phyloP scores from a whole-genome alignment of 1,139 yeast genomes.

The Blastobotrys elegans region DNA sequence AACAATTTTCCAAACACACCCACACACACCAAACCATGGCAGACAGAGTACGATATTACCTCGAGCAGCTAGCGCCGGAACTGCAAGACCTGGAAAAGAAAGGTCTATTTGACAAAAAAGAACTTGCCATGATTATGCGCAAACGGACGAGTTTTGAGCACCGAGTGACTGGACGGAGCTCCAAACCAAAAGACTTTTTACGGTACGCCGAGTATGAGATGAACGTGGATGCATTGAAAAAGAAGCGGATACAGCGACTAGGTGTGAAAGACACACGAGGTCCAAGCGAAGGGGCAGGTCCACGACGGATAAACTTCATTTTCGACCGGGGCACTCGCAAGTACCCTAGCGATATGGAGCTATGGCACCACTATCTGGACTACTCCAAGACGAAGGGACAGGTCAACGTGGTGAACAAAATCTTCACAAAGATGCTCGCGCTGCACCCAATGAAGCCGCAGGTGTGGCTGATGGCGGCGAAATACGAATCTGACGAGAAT shows the following conservation, averaged over 20 bases:
- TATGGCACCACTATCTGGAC: conserved; percentile 76
- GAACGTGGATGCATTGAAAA: conserved; percentile 72
- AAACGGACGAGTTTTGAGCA: conserved; percentile 95
- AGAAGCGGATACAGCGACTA: conserved; percentile 63
- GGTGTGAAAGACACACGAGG: conserved; percentile 29
- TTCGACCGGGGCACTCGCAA: conserved; percentile 78
- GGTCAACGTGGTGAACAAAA: conserved; percentile 71
- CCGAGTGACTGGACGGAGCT: conserved; percentile 77
- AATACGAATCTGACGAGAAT: conserved; percentile 84
- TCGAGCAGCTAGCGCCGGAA: conserved; percentile 89
- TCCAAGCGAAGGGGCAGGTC: conserved; percentile 79
- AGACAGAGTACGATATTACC: conserved; percentile 68
- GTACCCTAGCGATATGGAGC: conserved; percentile 68
- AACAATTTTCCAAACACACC: not conserved
- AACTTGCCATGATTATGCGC: conserved; percentile 81
- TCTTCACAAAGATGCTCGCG: conserved; percentile 73
- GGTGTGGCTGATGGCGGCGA: conserved; percentile 94
- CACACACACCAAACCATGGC: conserved; percentile 44
- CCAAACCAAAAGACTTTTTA: conserved; percentile 71
- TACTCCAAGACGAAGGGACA: conserved; percentile 74
- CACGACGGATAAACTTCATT: conserved; percentile 74
- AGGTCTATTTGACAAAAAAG: conserved; percentile 65
- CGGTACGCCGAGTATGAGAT: conserved; percentile 77
- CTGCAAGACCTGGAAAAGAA: conserved; percentile 79
- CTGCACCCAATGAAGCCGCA: conserved; percentile 87